Conservation (phyloP, 345 rosid genomes). For the Raphanus raphanistrum region DNA sequence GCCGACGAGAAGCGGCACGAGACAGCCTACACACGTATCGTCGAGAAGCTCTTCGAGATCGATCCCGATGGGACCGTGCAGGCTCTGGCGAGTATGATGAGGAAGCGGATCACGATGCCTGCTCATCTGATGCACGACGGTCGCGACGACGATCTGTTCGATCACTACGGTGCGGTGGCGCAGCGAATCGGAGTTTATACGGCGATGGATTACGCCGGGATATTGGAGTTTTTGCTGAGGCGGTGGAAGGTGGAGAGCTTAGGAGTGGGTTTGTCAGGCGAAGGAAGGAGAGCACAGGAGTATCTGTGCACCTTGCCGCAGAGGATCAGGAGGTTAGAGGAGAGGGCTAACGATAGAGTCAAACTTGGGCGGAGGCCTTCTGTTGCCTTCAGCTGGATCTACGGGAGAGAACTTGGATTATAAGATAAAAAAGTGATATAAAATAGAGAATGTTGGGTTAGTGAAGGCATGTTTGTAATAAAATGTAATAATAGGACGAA, state of each 20-base stretch:
- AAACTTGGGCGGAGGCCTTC: constrained; percentile 10
- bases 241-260: constrained; percentile 51
- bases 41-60: constrained; percentile 49
- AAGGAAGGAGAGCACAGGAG: constrained; percentile 46
- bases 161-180: constrained; percentile 49
- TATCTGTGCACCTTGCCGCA: constrained; percentile 45
- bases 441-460: not conserved
- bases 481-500: not conserved
- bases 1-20: constrained; percentile 58
- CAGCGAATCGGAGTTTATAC: constrained; percentile 55
- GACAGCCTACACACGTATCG: constrained; percentile 46
- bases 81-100: constrained; percentile 55
- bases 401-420: constrained; percentile 19
- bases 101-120: constrained; percentile 54
- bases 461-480: not conserved
- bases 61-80: constrained; percentile 49
- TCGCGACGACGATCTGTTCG: constrained; percentile 43
- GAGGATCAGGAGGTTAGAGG: constrained; percentile 36
- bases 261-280: constrained; percentile 40
- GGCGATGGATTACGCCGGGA: constrained; percentile 50
- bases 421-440: not conserved
- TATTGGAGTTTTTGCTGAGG: constrained; percentile 47
- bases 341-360: constrained; percentile 27
- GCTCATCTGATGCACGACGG: constrained; percentile 57
- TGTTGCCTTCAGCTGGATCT: constrained; percentile 23